Conservation (phyloP, 2,329 filamentous ascomycete genomes). For the Aspergillus sp. region DNA sequence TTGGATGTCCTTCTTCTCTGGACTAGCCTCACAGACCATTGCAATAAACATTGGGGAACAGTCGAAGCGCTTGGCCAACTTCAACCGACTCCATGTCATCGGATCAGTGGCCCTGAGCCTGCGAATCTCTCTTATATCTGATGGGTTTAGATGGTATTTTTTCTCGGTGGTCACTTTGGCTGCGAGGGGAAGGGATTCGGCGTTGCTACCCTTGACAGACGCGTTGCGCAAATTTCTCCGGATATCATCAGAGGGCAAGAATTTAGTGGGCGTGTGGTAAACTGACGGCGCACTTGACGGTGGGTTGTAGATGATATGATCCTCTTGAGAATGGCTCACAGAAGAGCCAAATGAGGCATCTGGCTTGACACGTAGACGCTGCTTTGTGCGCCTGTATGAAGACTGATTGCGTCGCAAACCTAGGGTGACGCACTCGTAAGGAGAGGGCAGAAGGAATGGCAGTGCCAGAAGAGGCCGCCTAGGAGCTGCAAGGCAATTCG, state of each 20-base stretch:
- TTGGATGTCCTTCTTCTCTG: constrained; percentile 51
- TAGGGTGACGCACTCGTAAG: constrained; percentile 34
- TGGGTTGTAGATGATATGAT: constrained; percentile 67
- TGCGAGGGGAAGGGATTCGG: constrained; percentile 48
- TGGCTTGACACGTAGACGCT: constrained; percentile 54
- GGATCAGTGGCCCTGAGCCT: constrained; percentile 57
- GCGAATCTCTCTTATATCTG: constrained; percentile 62
- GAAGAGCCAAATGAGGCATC: constrained; percentile 52
- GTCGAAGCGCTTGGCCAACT: constrained; percentile 63
- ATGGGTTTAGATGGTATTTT: constrained; percentile 61
- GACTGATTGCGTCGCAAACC: constrained; percentile 49
- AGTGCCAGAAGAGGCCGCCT: constrained; percentile 39
- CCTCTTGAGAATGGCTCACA: constrained; percentile 42
- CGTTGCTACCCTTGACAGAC: constrained; percentile 23
- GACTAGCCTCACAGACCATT: constrained; percentile 58
- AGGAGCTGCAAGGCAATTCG: constrained; percentile 30
- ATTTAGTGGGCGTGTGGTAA: constrained; percentile 66
- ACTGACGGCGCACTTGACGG: constrained; percentile 64
- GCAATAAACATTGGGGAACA: constrained; percentile 65
- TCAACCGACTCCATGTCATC: constrained; percentile 59
- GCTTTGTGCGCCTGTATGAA: constrained; percentile 53
- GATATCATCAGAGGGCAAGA: constrained; percentile 61
- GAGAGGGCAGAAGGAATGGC: constrained; percentile 44
- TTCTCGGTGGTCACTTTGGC: constrained; percentile 56
- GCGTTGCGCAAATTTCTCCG: constrained; percentile 51